These are phyloP conservation scores for Ogataea wickerhamii DNA, from an alignment of 805 yeast genomes.

Conservation along the genomic window DNA sequence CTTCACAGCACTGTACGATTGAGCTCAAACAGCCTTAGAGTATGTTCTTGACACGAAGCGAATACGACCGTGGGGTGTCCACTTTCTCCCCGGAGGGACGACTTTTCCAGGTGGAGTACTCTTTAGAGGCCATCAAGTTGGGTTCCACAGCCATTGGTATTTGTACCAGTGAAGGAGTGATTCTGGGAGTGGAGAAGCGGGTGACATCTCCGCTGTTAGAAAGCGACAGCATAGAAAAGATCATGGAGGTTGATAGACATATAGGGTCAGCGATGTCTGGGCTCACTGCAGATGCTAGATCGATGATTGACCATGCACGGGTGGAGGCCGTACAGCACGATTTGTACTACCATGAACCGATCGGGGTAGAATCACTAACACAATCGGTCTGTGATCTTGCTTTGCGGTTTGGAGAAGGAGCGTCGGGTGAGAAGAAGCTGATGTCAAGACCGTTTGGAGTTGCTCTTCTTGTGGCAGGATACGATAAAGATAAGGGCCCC, in stretches of 20 bases:
- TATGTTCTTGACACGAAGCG: constrained; percentile 99
- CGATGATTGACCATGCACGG: constrained; percentile 98
- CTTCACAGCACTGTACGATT: too few species aligned
- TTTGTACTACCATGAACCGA: constrained; percentile 86
- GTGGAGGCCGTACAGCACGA: constrained; percentile 84
- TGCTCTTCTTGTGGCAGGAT: constrained; percentile 92
- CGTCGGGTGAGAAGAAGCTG: constrained; percentile 87
- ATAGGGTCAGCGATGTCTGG: constrained; percentile 99
- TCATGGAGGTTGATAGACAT: constrained; percentile 89
- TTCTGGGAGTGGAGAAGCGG: constrained; percentile 94
- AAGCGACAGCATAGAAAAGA: constrained; percentile 90
- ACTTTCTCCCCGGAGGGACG: constrained; percentile 99
- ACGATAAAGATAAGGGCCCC: constrained; percentile 89
- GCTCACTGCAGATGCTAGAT: constrained; percentile 95
- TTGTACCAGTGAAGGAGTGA: constrained; percentile 91
- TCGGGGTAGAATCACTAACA: constrained; percentile 88
- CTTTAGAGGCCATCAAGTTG: constrained; percentile 92
- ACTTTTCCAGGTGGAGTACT: constrained; percentile 95
- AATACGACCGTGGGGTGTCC: constrained; percentile 97
- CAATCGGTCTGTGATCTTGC: constrained; percentile 98
- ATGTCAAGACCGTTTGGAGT: constrained; percentile 99
- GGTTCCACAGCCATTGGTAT: constrained; percentile 99
- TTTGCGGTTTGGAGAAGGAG: constrained; percentile 94
- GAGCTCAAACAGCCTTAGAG: too few species aligned
- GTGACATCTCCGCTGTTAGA: constrained; percentile 91